These are phyloP conservation scores for Beta vulgaris DNA, from an alignment of 148 eudicot species.

Conservation along the genomic window DNA sequence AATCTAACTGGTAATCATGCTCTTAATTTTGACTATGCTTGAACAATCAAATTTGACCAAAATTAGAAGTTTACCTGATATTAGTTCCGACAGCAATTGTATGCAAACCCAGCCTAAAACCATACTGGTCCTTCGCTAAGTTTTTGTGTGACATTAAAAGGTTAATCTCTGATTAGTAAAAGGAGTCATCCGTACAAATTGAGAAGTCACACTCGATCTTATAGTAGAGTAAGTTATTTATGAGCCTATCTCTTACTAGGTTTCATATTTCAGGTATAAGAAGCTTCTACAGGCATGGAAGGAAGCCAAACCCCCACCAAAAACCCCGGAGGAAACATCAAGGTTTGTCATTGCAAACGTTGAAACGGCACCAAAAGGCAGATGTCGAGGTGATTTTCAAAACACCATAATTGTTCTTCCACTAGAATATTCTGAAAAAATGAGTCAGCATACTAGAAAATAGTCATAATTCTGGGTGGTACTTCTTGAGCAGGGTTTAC, in stretches of 20 bases:
- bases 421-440: neutral
- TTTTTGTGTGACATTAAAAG: neutral
- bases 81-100: no score
- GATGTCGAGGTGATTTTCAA: constrained; percentile 73
- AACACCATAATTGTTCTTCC: neutral
- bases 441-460: neutral
- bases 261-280: constrained; percentile 51
- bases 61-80: neutral
- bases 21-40: neutral
- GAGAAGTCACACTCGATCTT: no score
- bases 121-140: no score
- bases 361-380: constrained; percentile 71
- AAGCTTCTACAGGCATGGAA: constrained; percentile 85
- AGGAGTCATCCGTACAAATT: neutral
- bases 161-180: neutral
- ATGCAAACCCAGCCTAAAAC: no score
- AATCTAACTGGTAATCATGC: constrained; percentile 66
- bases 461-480: constrained; percentile 7
- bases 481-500: constrained; percentile 59
- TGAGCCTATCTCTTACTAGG: no score
- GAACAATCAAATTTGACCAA: neutral
- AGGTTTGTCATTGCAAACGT: constrained; percentile 63
- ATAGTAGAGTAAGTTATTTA: no score
- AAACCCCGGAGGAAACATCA: constrained; percentile 83
- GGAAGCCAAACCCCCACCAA: constrained; percentile 84